Base-by-base conservation (phyloP, 2,329 filamentous ascomycete species). In the Pseudopyricularia javanii region DNA sequence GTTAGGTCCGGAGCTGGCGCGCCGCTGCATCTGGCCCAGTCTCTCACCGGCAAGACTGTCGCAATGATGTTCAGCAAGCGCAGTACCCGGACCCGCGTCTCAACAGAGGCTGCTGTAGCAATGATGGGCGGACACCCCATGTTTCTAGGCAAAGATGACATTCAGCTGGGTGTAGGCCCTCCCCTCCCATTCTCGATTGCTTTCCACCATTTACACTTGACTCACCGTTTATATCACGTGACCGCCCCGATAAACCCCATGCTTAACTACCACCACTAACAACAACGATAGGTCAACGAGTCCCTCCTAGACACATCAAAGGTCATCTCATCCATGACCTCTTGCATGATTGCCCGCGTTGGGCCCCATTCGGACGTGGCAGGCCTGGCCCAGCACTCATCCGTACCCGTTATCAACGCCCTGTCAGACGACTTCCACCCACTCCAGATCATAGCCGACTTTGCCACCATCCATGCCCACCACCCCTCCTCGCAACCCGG, bases 61-160 rank as follows among this genome's bases (percentile, higher is more conserved):
- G 91, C 93, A 59, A 86, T 98, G 83, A 88, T 94, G 76, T 98
- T 98, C 75, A 94, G 79, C 76, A 98, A 98, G 73, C 83, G 91
- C 59, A 94, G 87, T 62, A 98, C 93, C 12, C 82, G 93, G 55
- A 98, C 93, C 12, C 83, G 93, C 56, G 85, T 98, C 32, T 95
- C 90, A 2, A 96, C 91, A 2, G 93, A 98, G 73, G 86, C 86
- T 7, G 93, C 93, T 12, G 83, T 96, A 35, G 80, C 85, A n/a
- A 74, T 88, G 55, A 79, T 98, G 74, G 90, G 91, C 35, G 93
- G 91, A 0, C 86, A 95, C 62, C 85, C 93, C 22, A 96, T 98
- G 91, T 98, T 98, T 66, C 70, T 98, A 54, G 90, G 91, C 62
- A 93, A 91, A 65, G 85, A 94, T 53, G 93, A 98, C 65, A 98